phyloP scores from a whole-genome alignment of 768 basidiomycete species.

The Podaxis sp. region DNA sequence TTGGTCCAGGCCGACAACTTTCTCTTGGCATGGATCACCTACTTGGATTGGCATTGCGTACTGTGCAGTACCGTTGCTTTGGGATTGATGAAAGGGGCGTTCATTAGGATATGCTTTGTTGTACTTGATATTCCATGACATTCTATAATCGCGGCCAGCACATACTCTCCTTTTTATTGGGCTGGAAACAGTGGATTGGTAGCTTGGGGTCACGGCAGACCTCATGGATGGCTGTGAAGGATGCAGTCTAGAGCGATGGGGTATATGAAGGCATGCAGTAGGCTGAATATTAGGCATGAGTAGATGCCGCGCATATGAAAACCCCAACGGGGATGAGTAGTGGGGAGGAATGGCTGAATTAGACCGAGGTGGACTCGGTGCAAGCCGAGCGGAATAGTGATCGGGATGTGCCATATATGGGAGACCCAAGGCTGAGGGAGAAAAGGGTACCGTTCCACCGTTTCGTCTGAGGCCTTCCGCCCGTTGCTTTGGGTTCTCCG shows the following conservation, averaged over 20 bases:
- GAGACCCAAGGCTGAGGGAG: slow-evolving; percentile 21
- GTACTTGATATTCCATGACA: background rate
- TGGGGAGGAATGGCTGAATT: background rate
- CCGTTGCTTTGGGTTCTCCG: slow-evolving; percentile 41
- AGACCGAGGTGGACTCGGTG: slow-evolving; percentile 20
- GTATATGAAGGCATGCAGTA: background rate
- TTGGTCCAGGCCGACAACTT: slow-evolving; percentile 12
- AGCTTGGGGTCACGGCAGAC: background rate
- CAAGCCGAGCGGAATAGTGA: slow-evolving; percentile 19
- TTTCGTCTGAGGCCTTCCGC: slow-evolving; percentile 34
- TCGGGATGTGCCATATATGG: slow-evolving; percentile 20
- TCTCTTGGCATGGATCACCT: slow-evolving; percentile 10
- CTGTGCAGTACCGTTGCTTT: background rate
- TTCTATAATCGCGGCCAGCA: background rate
- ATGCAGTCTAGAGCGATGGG: background rate
- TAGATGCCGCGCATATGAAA: background rate
- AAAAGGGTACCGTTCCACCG: slow-evolving; percentile 37
- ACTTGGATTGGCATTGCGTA: slow-evolving; percentile 10
- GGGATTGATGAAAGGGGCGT: background rate
- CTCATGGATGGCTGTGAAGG: too few relatives aligned
- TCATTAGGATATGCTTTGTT: background rate
- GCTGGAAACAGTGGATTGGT: slow-evolving; percentile 10
- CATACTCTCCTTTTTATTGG: background rate
- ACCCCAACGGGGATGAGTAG: background rate
- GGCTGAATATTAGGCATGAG: background rate